These are phyloP conservation scores for Macrocystidia cucumis DNA, from an alignment of 1,284 basidiomycete genomes.

Conservation along the genomic window DNA sequence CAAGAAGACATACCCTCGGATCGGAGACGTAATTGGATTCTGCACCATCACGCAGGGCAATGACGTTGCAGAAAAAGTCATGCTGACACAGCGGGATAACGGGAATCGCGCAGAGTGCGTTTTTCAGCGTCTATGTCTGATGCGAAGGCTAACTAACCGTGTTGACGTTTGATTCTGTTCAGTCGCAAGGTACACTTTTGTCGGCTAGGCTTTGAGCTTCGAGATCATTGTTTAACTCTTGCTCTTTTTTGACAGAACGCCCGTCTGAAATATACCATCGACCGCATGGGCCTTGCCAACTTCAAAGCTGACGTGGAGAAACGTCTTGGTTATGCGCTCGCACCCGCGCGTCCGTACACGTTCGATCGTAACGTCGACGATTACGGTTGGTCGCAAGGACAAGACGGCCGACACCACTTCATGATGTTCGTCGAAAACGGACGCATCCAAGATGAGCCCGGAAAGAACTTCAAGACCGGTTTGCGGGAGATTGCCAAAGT, in stretches of 20 bases:
- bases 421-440: slow-evolving; percentile 98
- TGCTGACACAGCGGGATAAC: slow-evolving; percentile 93
- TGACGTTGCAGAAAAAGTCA: slow-evolving; percentile 86
- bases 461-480: slow-evolving; percentile 88
- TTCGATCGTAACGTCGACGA: slow-evolving; percentile 93
- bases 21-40: slow-evolving; percentile 88
- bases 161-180: slow-evolving; percentile 5
- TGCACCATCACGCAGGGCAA: slow-evolving; percentile 85
- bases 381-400: slow-evolving; percentile 88
- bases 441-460: slow-evolving; percentile 89
- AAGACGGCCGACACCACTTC: slow-evolving; percentile 89
- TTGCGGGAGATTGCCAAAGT: slow-evolving; percentile 89
- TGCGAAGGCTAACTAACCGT: slow-evolving; percentile 2
- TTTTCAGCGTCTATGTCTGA: too few species aligned
- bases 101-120: slow-evolving; percentile 89
- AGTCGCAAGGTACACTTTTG: slow-evolving; percentile 39
- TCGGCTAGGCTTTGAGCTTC: background rate
- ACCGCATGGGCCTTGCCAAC: slow-evolving; percentile 82
- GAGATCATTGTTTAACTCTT: slow-evolving; percentile 7
- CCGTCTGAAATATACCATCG: slow-evolving; percentile 95
- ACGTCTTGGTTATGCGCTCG: slow-evolving; percentile 76
- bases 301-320: slow-evolving; percentile 93
- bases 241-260: slow-evolving; percentile 53
- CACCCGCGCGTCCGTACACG: slow-evolving; percentile 67
- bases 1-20: slow-evolving; percentile 97